Evolutionary conservation across 148 eudicot genomes (phyloP), one percentile per base, ranked within the genome.

Genomic region (Simmondsia chinensis): DNA sequence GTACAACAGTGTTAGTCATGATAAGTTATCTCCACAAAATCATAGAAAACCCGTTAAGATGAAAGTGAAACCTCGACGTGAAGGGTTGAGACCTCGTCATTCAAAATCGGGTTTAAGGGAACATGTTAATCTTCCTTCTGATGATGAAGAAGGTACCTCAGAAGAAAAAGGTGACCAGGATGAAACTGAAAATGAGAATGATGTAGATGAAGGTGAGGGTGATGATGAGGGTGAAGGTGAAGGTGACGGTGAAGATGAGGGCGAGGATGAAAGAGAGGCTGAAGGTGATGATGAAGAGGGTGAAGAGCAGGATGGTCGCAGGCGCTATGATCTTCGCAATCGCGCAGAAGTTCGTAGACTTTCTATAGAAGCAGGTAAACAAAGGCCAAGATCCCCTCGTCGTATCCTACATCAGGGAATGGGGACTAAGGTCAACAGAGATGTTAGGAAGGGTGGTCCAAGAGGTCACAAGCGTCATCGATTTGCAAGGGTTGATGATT

Each of bases 401-500:
- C 79, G 95, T 69, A 75, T 91, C 20, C 58, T 86, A 45, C 95
- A 77, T 39, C 99, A 85, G 67, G 99, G 99, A 50, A 82, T 91
- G 95, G 88, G 95, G 28, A 72, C 75, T 34, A 85, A 79, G 63
- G 80, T 74, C 40, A 68, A 67, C 33, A 74, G 99, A 70, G 95
- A 85, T 59, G 77, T 71, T 24, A 80, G 88, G 61, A 79, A 77
- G 65, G 96, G 96, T 46, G 94, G 95, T 23, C 50, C 95, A 3
- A 74, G 95, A 43, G 85, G 72, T 65, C 94, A 86, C 54, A 86
- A 82, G 61, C 99, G 99, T 38, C 94, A 82, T 56, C 95, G 99
- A 15, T 58, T 81, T 50, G 53, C 86, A 17, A 79, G 94, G 63
- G 77, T 70, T 32, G 99, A 91, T 34, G 99, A 91, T 60, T 91